These are phyloP conservation scores for Musa balbisiana DNA, from an alignment of 202 grass and related monocot species.

Conservation along the genomic window DNA sequence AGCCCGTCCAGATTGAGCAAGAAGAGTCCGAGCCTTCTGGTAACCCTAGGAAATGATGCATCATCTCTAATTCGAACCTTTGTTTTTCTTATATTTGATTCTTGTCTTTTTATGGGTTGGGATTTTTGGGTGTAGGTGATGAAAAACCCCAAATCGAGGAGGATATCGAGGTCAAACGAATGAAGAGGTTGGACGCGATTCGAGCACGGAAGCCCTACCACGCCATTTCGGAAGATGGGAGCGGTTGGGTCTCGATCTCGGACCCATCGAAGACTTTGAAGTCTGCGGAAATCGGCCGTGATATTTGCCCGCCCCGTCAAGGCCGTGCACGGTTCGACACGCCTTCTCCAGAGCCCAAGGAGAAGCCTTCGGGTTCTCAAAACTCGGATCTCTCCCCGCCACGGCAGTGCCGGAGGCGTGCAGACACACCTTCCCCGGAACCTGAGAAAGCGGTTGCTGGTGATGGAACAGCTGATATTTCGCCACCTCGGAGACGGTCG, in stretches of 20 bases:
- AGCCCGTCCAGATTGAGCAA: conserved; percentile 63
- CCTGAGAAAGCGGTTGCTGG: background rate
- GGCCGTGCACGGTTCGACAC: conserved; percentile 30
- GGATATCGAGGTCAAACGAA: conserved; percentile 86
- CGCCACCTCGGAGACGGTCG: conserved; percentile 8
- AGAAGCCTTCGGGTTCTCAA: conserved; percentile 2
- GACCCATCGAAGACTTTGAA: conserved; percentile 10
- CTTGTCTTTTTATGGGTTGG: background rate
- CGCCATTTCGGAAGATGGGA: conserved; percentile 70
- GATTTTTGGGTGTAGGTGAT: conserved; percentile 40
- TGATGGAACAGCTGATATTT: conserved; percentile 9
- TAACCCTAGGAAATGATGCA: conserved; percentile 3
- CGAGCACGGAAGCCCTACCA: conserved; percentile 59
- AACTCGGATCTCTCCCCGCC: conserved; percentile 36
- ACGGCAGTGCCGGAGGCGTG: conserved; percentile 30
- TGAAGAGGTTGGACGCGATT: conserved; percentile 70
- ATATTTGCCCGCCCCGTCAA: conserved; percentile 10
- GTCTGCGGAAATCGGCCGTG: background rate
- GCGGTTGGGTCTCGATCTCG: conserved; percentile 56
- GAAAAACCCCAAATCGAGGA: conserved; percentile 67
- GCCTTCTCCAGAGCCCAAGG: conserved; percentile 22
- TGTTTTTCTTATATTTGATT: background rate
- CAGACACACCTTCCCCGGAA: conserved; percentile 31
- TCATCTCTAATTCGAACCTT: background rate
- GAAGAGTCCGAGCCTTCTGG: conserved; percentile 61